A percentile compares a stretch with the other conserved stretches of the same genome.
Evolutionary conservation across 1,139 yeast genomes (phyloP).

Genomic region (Yamadazyma triangularis): DNA sequence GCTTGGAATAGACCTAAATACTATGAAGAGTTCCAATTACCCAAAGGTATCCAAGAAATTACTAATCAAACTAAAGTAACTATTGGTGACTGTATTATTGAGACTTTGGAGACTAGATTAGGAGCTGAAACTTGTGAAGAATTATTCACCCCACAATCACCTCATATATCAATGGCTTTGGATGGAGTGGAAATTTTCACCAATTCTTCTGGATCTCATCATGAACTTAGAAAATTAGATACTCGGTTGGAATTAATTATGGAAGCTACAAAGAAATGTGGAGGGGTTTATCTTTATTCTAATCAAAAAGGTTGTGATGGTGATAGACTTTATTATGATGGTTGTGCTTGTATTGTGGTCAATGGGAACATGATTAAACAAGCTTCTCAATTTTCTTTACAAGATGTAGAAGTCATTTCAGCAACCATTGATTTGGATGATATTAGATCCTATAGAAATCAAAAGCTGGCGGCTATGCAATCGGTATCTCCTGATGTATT

Average conservation of each 20-base stretch:
- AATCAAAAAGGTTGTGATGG: slow-evolving; percentile 99
- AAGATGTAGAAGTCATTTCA: slow-evolving; percentile 87
- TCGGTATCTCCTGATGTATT: slow-evolving; percentile 47
- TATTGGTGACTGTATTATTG: slow-evolving; percentile 87
- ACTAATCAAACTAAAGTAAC: slow-evolving; percentile 65
- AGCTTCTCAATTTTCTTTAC: slow-evolving; percentile 81
- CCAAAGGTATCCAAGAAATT: slow-evolving; percentile 56
- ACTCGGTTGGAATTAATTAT: slow-evolving; percentile 79
- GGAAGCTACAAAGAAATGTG: slow-evolving; percentile 93
- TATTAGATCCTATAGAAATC: slow-evolving; percentile 75
- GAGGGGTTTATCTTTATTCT: slow-evolving; percentile 90
- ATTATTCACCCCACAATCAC: slow-evolving; percentile 91
- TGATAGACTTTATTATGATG: slow-evolving; percentile 93
- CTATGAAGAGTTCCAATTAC: slow-evolving; percentile 69
- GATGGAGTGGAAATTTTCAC: slow-evolving; percentile 97
- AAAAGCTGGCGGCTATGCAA: slow-evolving; percentile 79
- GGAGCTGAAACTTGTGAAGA: slow-evolving; percentile 99
- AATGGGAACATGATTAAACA: slow-evolving; percentile 92
- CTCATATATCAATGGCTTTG: slow-evolving; percentile 85
- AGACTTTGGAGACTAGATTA: slow-evolving; percentile 77
- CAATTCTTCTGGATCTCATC: slow-evolving; percentile 95
- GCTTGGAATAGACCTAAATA: slow-evolving; percentile 84
- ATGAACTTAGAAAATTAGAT: slow-evolving; percentile 84
- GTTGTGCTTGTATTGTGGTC: slow-evolving; percentile 90
- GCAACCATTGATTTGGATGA: slow-evolving; percentile 94